A percentile compares a stretch with the other conserved stretches of the same genome.
Evolutionary conservation across 192 early-diverging fungal genomes (phyloP).

Genomic region (Dispira parvispora): DNA sequence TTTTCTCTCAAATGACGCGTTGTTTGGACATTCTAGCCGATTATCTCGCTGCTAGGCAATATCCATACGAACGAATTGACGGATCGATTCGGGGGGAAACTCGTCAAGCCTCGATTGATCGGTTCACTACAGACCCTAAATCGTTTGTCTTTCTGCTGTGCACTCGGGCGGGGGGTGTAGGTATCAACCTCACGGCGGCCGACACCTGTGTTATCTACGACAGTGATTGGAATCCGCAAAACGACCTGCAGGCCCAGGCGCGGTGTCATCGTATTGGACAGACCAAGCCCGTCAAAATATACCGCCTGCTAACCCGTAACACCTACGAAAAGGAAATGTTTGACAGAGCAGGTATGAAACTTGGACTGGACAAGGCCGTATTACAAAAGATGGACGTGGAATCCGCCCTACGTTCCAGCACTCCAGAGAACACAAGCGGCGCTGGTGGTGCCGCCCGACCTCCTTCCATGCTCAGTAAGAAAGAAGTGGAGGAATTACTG

Average conservation of each 20-base stretch:
- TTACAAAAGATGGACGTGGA: slow-evolving; percentile 48
- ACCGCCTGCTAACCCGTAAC: slow-evolving; percentile 64
- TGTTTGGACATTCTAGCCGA: slow-evolving; percentile 71
- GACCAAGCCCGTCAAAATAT: slow-evolving; percentile 64
- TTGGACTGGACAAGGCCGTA: slow-evolving; percentile 64
- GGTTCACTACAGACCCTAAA: slow-evolving; percentile 53
- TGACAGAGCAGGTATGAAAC: slow-evolving; percentile 72
- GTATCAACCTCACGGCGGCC: slow-evolving; percentile 75
- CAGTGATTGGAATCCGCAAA: slow-evolving; percentile 80
- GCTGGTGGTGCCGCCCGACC: slow-evolving; percentile 10
- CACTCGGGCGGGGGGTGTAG: slow-evolving; percentile 73
- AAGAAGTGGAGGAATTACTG: slow-evolving; percentile 66
- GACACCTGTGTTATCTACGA: slow-evolving; percentile 82
- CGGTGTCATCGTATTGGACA: slow-evolving; percentile 79
- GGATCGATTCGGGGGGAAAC: slow-evolving; percentile 58
- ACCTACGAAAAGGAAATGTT: slow-evolving; percentile 86
- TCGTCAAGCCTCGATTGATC: slow-evolving; percentile 72
- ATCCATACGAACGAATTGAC: slow-evolving; percentile 66
- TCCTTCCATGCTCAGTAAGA: slow-evolving; percentile 42
- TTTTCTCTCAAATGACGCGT: slow-evolving; percentile 76
- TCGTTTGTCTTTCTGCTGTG: slow-evolving; percentile 77
- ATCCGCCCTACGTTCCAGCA: slow-evolving; percentile 14
- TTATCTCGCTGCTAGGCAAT: slow-evolving; percentile 56
- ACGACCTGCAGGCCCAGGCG: slow-evolving; percentile 71
- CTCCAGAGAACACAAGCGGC: slow-evolving; percentile 26